Evolutionary conservation across 2,329 filamentous ascomycete genomes (phyloP).

Genomic region (Curvularia hawaiiensis): DNA sequence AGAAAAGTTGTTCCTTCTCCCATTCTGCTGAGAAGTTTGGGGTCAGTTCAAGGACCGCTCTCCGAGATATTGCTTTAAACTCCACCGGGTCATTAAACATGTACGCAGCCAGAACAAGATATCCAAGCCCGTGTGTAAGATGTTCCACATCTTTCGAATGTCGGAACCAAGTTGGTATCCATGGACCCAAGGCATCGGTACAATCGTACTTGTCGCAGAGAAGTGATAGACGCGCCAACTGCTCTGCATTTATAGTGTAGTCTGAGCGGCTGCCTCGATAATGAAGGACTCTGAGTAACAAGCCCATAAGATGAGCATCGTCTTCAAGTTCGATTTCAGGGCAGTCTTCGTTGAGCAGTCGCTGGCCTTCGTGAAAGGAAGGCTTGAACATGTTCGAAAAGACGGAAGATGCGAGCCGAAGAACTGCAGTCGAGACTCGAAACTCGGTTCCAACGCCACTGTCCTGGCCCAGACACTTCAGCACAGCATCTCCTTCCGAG

Average conservation of each 20-base stretch:
- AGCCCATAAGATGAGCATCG: slow-evolving; percentile 10
- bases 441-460: not conserved
- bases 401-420: slow-evolving; percentile 13
- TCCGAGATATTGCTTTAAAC: slow-evolving; percentile 4
- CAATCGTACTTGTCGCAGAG: not conserved
- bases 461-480: not conserved
- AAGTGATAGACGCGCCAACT: slow-evolving; percentile 4
- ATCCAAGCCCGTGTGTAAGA: slow-evolving; percentile 2
- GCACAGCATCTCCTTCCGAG: not conserved
- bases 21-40: not conserved
- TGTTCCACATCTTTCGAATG: not conserved
- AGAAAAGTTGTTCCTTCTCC: not conserved
- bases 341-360: slow-evolving; percentile 3
- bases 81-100: slow-evolving; percentile 7
- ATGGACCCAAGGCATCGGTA: slow-evolving; percentile 9
- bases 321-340: slow-evolving; percentile 11
- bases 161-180: slow-evolving; percentile 12
- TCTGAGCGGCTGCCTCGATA: not conserved
- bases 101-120: slow-evolving; percentile 15
- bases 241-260: slow-evolving; percentile 5
- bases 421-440: slow-evolving; percentile 13
- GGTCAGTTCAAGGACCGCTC: not conserved
- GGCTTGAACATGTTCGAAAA: slow-evolving; percentile 11
- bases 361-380: slow-evolving; percentile 12
- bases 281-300: slow-evolving; percentile 12